Base-by-base conservation (phyloP, 2,329 filamentous ascomycete genomes). In the Trichoderma arundinaceum region DNA sequence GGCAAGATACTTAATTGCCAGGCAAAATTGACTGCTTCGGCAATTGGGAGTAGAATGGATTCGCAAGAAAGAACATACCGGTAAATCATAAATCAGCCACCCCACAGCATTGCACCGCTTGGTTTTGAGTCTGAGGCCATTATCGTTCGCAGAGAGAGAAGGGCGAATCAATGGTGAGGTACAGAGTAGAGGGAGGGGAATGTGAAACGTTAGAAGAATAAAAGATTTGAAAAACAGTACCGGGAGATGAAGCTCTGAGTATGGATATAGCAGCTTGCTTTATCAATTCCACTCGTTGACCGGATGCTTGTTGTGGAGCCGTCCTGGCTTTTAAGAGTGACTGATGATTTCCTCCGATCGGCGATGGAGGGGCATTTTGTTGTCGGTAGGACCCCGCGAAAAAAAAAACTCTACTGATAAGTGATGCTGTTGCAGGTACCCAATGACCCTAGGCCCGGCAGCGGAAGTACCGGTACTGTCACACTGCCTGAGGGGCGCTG, bases 81-180 rank as follows among this genome's bases (percentile, higher is more conserved):
- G 81, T 84, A 70, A 86, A 85, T 66, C 82, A 78, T 84, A 70
- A 86, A 85, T 66, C 82, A 78, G 68, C 83, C 82, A 69, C 38
- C 81, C 83, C 79, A 74, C 22, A 78, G 74, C 75, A 78, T 77
- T 69, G 69, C 73, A 64, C 71, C 69, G 61, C 71, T 70, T 15
- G 72, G 71, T 68, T 75, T 75, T 33, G 72, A 71, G 65, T 60
- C 68, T 41, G 70, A 71, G 56, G 73, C 72, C 74, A 76, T 76
- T 41, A 28, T 32, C 54, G 49, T 57, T 5, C 17, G 2, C 5
- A 22, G 4, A 28, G n/a, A 33, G 46, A 32, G 3, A 15, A 41
- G 9, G 54, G 13, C 28, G n/a, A 15, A 44, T 33, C 22, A 17
- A 38, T 35, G 13, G 35, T 9, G 19, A 19, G 22, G 22, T 17